These are phyloP conservation scores for Colletotrichum cordylinicola DNA, from an alignment of 2,329 filamentous ascomycete species.

Conservation along the genomic window DNA sequence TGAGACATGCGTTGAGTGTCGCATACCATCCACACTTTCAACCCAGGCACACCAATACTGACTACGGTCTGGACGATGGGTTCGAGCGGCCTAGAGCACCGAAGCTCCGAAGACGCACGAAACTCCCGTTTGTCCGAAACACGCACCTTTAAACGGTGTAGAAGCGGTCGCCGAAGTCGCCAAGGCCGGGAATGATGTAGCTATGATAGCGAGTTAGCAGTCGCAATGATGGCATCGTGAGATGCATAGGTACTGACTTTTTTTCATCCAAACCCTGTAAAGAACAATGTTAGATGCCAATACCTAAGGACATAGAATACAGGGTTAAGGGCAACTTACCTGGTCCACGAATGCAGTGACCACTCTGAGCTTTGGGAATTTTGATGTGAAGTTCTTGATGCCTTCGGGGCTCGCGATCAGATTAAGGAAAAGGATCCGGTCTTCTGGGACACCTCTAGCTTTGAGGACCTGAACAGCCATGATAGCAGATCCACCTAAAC, in stretches of 20 bases:
- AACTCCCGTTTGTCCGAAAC: background rate
- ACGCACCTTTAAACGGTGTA: constrained; percentile 75
- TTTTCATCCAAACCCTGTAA: constrained; percentile 86
- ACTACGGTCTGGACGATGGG: background rate
- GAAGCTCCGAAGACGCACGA: background rate
- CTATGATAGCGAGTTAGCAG: constrained; percentile 58
- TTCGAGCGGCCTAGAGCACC: background rate
- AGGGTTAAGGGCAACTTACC: constrained; percentile 40
- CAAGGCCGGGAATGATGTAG: constrained; percentile 92
- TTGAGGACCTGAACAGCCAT: constrained; percentile 97
- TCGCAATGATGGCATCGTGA: constrained; percentile 16
- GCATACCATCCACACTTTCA: background rate
- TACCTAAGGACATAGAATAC: background rate
- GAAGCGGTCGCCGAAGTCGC: constrained; percentile 95
- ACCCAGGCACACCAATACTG: background rate
- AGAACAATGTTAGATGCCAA: background rate
- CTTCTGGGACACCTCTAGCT: constrained; percentile 88
- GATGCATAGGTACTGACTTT: constrained; percentile 71
- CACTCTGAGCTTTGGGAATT: constrained; percentile 87
- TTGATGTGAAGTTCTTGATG: constrained; percentile 84
- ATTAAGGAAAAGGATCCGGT: constrained; percentile 95
- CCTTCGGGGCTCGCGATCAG: constrained; percentile 97
- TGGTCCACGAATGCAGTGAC: constrained; percentile 96
- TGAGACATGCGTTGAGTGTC: background rate
- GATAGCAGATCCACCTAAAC: constrained; percentile 85